Conservation (phyloP, 1,284 basidiomycete genomes). For the Ustilago curta region DNA sequence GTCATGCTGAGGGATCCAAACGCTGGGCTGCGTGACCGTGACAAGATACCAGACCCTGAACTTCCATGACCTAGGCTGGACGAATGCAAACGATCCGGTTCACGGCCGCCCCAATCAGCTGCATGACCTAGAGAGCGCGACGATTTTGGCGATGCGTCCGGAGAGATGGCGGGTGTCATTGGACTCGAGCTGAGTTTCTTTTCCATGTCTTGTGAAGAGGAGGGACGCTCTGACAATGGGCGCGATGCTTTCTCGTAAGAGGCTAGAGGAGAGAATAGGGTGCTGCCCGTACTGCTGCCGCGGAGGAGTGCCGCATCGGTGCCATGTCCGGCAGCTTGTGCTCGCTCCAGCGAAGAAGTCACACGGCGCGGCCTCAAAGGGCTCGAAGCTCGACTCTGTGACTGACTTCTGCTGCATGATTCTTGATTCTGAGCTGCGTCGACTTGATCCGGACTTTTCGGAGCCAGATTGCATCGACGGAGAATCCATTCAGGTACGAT, state of each 20-base stretch:
- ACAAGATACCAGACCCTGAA: conserved; percentile 15
- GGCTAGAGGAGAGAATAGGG: conserved; percentile 13
- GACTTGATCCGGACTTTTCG: conserved; percentile 4
- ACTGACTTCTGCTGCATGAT: conserved; percentile 21
- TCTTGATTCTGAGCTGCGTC: conserved; percentile 5
- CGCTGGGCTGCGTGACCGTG: conserved; percentile 41
- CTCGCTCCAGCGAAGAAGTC: conserved; percentile 26
- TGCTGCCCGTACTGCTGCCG: conserved; percentile 10
- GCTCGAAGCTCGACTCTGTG: conserved; percentile 35
- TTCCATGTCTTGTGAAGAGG: conserved; percentile 15
- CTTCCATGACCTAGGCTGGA: conserved; percentile 24
- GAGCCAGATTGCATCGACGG: conserved; percentile 59
- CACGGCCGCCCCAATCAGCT: conserved; percentile 36
- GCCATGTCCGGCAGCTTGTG: neutral
- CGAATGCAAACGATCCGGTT: conserved; percentile 32
- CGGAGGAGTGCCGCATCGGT: conserved; percentile 10
- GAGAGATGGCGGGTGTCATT: conserved; percentile 31
- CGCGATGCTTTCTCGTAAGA: conserved; percentile 31
- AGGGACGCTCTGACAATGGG: conserved; percentile 6
- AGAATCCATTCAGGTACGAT: conserved; percentile 93
- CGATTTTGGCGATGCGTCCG: conserved; percentile 34
- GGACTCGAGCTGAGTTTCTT: conserved; percentile 33
- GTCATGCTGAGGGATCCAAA: conserved; percentile 34
- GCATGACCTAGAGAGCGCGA: conserved; percentile 30
- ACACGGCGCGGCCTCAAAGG: conserved; percentile 12